Base-by-base conservation (phyloP, 2,329 filamentous ascomycete species). In the Colletotrichum orchidophilum region DNA sequence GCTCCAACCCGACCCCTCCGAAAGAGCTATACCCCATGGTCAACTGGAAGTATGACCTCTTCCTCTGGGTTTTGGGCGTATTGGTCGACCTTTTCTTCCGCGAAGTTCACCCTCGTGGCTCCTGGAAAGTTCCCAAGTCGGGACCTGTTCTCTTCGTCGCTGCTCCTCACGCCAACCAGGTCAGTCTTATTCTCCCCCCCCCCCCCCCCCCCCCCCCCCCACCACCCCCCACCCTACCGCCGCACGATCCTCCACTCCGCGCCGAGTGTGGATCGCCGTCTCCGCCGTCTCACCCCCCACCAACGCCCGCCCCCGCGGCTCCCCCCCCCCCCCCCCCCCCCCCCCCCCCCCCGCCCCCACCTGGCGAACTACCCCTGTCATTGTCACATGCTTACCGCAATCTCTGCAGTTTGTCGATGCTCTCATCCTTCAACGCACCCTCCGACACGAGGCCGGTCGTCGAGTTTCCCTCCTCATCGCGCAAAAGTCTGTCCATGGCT, bases 21-120 rank as follows among this genome's bases (percentile, higher is more conserved):
- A 89, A 89, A 79, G 89, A 92, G 79, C 83, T 90, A 54, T 90
- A 90, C 75, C 90, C 90, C 63, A 93, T 93, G 91, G 91, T 90
- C 77, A 87, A 89, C 75, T 93, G 89, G 86, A 91, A 92, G 74
- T 95, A 95, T 80, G 93, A 95, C 83, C 86, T 91, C 70, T 93
- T 95, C 78, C 86, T 95, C 35, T 94, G 93, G 87, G 87, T 87
- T 59, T 92, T 95, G 79, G 93, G 92, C 52, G 89, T 98, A 74
- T 87, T 98, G 63, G 91, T 97, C 75, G 96, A 99, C 82, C 91
- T 98, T 75, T 99, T 99, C 89, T 99, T 99, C 86, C 92, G 96
- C 76, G 96, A 99, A 83, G 94, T 99, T 18, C 95, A 98, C 80
- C 96, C 96, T 13, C 90, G 96, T 74, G 95, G 95, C 75, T 94